A percentile compares a stretch with the other conserved stretches of the same genome.
Evolutionary conservation across 352 stramenopile genomes (phyloP).

Genomic region (Globisporangium alternatum): DNA sequence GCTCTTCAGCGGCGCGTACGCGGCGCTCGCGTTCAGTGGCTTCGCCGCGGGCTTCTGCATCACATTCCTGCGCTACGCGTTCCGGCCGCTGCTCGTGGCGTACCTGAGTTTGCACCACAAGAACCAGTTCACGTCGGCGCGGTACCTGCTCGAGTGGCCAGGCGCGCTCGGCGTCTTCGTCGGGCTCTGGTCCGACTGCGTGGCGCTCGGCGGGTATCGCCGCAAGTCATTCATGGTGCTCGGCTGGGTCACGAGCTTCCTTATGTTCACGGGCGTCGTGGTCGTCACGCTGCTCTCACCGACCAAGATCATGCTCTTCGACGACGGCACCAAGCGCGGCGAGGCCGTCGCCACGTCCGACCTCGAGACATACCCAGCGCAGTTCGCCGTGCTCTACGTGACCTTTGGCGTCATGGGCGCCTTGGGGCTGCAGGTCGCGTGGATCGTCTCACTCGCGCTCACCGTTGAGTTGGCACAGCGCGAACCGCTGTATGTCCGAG

Average conservation of each 20-base stretch:
- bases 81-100: slow-evolving; percentile 42
- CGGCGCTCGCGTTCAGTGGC: slow-evolving; percentile 37
- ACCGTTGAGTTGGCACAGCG: slow-evolving; percentile 53
- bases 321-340: slow-evolving; percentile 14
- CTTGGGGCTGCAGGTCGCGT: slow-evolving; percentile 39
- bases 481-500: slow-evolving; percentile 41
- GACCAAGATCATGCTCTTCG: slow-evolving; percentile 18
- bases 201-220: slow-evolving; percentile 72
- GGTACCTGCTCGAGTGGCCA: slow-evolving; percentile 58
- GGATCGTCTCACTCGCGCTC: slow-evolving; percentile 36
- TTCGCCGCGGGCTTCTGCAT: slow-evolving; percentile 26
- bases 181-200: slow-evolving; percentile 81
- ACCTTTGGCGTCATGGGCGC: slow-evolving; percentile 31
- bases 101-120: slow-evolving; percentile 37
- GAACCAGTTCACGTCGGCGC: slow-evolving; percentile 27
- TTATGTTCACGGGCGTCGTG: slow-evolving; percentile 25
- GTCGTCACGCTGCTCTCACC: slow-evolving; percentile 16
- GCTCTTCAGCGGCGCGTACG: slow-evolving; percentile 35
- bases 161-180: slow-evolving; percentile 79
- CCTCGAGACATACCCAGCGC: slow-evolving; percentile 16
- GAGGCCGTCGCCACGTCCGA: slow-evolving; percentile 15
- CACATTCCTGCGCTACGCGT: slow-evolving; percentile 32
- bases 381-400: slow-evolving; percentile 24
- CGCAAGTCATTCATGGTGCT: slow-evolving; percentile 87
- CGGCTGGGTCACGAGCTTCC: slow-evolving; percentile 45